Evolutionary conservation across 2,329 filamentous ascomycete species (phyloP), one percentile per base, ranked within the genome.

Genomic region (Colletotrichum endophyticum): DNA sequence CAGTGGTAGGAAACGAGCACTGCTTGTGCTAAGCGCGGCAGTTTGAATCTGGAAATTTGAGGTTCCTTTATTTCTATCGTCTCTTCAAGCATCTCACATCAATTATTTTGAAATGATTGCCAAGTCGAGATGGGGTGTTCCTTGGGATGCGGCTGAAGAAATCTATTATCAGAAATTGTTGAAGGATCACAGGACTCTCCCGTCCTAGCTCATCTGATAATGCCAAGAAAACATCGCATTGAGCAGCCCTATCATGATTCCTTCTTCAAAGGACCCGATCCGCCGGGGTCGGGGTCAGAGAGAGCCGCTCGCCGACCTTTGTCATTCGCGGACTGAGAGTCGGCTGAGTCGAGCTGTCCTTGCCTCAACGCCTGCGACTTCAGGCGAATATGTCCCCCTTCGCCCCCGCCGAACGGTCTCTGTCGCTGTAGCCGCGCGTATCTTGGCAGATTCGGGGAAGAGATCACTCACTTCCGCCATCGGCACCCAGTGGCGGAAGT

Each of bases 371-470:
- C 8, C 59, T 59, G 59, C 59, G 32, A 36, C 28, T 63, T 63
- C 59, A 19, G 59, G 30, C 22, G 59, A 63, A 63, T 22, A 13
- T 25, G 19, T n/a, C 63, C 25, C n/a, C 49, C 16, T 39, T 68
- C n/a, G 15, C 34, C 49, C 9, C 15, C 27, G 32, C 36, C n/a
- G 53, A 49, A 8, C 4, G 13, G 44, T 36, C 56, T 12, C 30
- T n/a, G 30, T 44, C 63, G 32, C 49, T 30, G 22, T 61, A 72
- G 70, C 63, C 70, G 70, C 64, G 70, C 64, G 53, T 56, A 61
- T 69, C 32, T 44, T 30, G 25, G 32, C 11, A 15, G 25, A 25
- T n/a, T 34, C 19, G 32, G n/a, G 30, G 32, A 34, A 30, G 12
- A 32, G 16, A 36, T 36, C 59, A 36, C 28, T 63, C 28, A 22